These are phyloP conservation scores for Fragilaria radians DNA, from an alignment of 108 stramenopile species.

Conservation along the genomic window DNA sequence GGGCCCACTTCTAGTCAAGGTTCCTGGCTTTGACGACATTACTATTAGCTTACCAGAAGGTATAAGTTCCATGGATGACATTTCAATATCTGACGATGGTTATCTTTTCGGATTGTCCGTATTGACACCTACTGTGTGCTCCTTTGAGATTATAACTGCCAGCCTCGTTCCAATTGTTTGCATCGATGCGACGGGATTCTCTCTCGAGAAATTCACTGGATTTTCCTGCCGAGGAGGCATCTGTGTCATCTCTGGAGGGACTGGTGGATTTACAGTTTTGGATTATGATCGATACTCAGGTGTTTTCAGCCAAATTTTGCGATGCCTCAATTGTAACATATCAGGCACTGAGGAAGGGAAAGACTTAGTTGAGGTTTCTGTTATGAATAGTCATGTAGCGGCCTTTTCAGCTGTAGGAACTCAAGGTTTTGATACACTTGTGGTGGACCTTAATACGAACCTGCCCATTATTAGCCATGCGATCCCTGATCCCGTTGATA, in stretches of 20 bases:
- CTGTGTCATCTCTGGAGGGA: background rate
- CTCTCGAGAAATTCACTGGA: background rate
- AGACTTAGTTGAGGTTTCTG: background rate
- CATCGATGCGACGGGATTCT: background rate
- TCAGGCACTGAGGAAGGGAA: background rate
- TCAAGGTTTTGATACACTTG: background rate
- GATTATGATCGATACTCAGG: background rate
- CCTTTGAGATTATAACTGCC: background rate
- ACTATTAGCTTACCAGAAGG: background rate
- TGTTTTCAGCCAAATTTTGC: background rate
- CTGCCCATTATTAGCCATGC: background rate
- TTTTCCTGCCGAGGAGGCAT: background rate
- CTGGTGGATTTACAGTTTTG: background rate
- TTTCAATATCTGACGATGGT: background rate
- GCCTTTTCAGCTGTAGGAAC: background rate
- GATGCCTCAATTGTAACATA: background rate
- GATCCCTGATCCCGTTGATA: background rate
- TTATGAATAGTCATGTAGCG: background rate
- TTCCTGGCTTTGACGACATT: background rate
- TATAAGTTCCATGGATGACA: background rate
- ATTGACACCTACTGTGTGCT: background rate
- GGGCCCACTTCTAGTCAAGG: background rate
- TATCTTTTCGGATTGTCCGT: background rate
- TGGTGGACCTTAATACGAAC: background rate
- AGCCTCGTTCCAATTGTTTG: background rate